Evolutionary conservation across 768 basidiomycete species (phyloP), one percentile per base, ranked within the genome.

Genomic region (Phallus indusiatus): DNA sequence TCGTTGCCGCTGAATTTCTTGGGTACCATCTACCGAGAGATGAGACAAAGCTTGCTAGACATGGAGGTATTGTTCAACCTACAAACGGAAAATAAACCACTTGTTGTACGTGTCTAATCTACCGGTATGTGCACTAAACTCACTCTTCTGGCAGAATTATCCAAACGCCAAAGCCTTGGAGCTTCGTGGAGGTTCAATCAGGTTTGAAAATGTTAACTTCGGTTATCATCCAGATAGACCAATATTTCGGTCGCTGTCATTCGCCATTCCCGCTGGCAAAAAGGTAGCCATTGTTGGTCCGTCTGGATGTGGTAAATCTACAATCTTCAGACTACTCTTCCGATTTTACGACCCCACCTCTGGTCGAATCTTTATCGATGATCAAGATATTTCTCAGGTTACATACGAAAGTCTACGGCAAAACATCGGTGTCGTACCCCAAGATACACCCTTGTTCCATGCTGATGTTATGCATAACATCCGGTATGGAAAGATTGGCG

Each of bases 381-480:
- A 82, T 7, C 95, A 99, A 72, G 85, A 94, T 67, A 82, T 98
- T 61, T 75, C 80, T 49, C 76, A 81, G 1, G 73, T 96, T 4
- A 81, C 86, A 64, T 70, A 95, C 37, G 78, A 81, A 21, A 86
- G 83, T 36, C 74, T 98, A 0, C 81, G 96, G 17, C 74, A 73
- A 49, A 73, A 78, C 2, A 86, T 99, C 33, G 96, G 95, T 1
- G 92, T 98, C 17, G 96, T 99, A 0, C 96, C 96, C 1, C 95
- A 99, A 70, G 96, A 99, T 66, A 99, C 95, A 16, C 95, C 96
- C 1, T 76, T 99, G 2, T 98, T 99, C 79, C 94, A 99, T 70
- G 85, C 90, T 5, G 86, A 97, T 68, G 86, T 98, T 50, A 76
- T 96, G 79, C 92, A 97, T 69, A 99, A 99, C 67, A 83, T 99